phyloP scores from a whole-genome alignment of 495 filamentous ascomycete species.

The Thermothielavioides terrestris region DNA sequence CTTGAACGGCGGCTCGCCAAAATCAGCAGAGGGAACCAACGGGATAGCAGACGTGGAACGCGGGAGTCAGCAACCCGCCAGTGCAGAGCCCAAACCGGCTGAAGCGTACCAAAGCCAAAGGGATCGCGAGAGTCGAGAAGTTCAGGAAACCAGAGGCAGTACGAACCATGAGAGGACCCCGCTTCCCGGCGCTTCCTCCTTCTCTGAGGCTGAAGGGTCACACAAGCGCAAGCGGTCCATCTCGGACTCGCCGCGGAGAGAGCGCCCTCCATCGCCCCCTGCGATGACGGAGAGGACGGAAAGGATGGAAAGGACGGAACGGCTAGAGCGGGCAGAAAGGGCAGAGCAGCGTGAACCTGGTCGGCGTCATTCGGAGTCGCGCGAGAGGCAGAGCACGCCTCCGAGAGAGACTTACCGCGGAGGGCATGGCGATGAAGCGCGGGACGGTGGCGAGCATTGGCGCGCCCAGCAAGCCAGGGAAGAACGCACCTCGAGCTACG shows the following conservation, averaged over 20 bases:
- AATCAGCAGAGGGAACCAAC: constrained; percentile 27
- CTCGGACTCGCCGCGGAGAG: constrained; percentile 35
- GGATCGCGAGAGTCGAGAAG: constrained; percentile 13
- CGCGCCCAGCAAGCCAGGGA: constrained; percentile 34
- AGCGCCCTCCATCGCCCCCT: constrained; percentile 20
- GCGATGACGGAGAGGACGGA: constrained; percentile 13
- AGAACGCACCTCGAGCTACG: constrained; percentile 37
- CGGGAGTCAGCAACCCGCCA: constrained; percentile 15
- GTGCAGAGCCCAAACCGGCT: constrained; percentile 25
- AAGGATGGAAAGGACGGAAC: constrained; percentile 1
- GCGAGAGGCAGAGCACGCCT: constrained; percentile 32
- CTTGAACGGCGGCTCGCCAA: constrained; percentile 40
- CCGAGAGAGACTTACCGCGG: constrained; percentile 32
- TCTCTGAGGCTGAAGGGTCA: constrained; percentile 32
- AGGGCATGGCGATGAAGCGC: constrained; percentile 26
- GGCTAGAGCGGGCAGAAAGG: constrained; percentile 7
- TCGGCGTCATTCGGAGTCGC: constrained; percentile 29
- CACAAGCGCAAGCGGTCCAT: constrained; percentile 49
- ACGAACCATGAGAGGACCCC: constrained; percentile 31
- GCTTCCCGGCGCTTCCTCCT: constrained; percentile 26
- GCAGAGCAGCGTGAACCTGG: constrained; percentile 24
- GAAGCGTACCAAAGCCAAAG: constrained; percentile 24
- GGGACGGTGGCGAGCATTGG: constrained; percentile 35
- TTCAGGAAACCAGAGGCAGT: constrained; percentile 23
- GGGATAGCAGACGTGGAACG: constrained; percentile 20